phyloP scores from a whole-genome alignment of 805 yeast species.

The Candida golubevii region DNA sequence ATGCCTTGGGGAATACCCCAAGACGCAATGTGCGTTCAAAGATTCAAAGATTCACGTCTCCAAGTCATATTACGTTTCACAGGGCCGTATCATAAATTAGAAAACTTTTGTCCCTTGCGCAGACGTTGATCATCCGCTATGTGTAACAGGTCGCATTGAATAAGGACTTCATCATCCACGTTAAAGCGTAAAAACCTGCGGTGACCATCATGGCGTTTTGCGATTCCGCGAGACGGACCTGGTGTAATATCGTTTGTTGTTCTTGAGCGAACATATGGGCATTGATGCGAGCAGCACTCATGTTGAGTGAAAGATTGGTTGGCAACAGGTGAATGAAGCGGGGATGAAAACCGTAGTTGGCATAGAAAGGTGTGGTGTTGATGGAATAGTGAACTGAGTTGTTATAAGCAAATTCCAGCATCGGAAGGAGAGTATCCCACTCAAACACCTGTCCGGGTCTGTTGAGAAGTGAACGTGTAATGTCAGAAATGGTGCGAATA shows the following conservation, averaged over 20 bases:
- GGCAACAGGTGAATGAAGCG: neutral
- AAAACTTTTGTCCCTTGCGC: no score
- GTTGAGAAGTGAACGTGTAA: neutral
- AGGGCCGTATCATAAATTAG: no score
- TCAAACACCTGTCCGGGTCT: neutral
- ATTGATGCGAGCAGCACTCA: no score
- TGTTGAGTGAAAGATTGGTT: neutral
- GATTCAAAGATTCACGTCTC: no score
- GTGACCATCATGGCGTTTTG: neutral
- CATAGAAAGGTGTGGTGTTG: neutral
- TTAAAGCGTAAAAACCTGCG: no score
- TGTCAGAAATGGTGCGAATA: neutral
- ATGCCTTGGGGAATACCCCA: no score
- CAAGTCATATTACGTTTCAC: no score
- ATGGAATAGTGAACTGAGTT: neutral
- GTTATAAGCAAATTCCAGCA: neutral
- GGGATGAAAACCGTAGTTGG: neutral
- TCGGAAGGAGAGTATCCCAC: neutral
- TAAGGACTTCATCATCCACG: no score
- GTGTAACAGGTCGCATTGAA: no score
- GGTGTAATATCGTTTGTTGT: neutral
- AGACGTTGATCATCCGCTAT: no score
- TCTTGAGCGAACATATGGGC: neutral
- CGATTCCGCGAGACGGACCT: neutral
- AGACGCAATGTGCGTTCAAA: no score